Base-by-base conservation (phyloP, 352 stramenopile species). In the Globisporangium megalacanthum region DNA sequence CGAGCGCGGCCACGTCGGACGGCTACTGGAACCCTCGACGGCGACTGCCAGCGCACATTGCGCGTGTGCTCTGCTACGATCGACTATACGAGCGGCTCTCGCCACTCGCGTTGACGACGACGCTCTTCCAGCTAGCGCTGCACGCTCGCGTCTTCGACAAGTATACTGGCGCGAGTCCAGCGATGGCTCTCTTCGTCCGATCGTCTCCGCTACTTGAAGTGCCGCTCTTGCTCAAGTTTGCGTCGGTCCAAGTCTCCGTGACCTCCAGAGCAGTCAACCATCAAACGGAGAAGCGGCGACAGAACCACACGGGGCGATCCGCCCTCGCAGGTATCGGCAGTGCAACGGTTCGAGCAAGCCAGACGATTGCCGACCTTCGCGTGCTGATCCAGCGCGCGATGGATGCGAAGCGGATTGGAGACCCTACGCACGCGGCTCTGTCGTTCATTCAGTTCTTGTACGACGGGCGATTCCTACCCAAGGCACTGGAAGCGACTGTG, bases 91-190 rank as follows among this genome's bases (percentile, higher is more conserved):
- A 31, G 53, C 37, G 41, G 8, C 48, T 56, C 4, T 49, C 65
- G 31, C 55, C 41, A n/a, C 9, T 52, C 11, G 65, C 70, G 0
- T 52, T 72, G 20, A 45, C 53, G 6, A 56, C 58, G 6, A 39
- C 73, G 0, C 51, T 78, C 33, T 44, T 78, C 15, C 73, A 79
- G 44, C 31, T 79, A 6, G 66, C 61, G 5, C 47, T 65, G n/a
- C 56, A 67, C 22, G 50, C 48, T 1, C 49, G 55, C 14, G 53
- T 66, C n/a, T 73, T 79, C 33, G 59, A 49, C n/a, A 49, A 31
- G 9, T 49, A 19, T n/a, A 31, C 13, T 19, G 4, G 7, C 7
- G 10, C 35, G 35, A 39, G 35, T 29, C 13, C 44, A 49, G 6
- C n/a, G 6, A 1, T n/a, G 19, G 25, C 25, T 29, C 25, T 29